These are phyloP conservation scores for Datisca glomerata DNA, from an alignment of 306 rosid species.

Conservation along the genomic window DNA sequence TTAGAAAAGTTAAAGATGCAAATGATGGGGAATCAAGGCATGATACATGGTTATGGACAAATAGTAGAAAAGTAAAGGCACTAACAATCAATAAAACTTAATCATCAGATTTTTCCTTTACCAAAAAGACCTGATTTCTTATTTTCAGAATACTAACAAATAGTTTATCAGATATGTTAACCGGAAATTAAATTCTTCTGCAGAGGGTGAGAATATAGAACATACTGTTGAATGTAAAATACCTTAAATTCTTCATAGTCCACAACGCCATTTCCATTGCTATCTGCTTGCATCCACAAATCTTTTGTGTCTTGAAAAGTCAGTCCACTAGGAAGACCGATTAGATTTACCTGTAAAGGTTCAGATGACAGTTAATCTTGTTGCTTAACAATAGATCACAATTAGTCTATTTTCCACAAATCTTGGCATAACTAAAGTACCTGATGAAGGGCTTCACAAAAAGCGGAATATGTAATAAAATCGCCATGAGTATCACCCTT, in stretches of 20 bases:
- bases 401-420: background rate
- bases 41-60: no score
- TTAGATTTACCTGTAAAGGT: conserved; percentile 45
- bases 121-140: background rate
- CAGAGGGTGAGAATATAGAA: no score
- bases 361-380: conserved; percentile 12
- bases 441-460: conserved; percentile 63
- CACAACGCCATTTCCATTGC: conserved; percentile 56
- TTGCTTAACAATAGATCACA: background rate
- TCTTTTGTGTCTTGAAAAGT: conserved; percentile 66
- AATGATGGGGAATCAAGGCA: no score
- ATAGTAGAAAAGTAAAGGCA: no score
- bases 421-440: conserved; percentile 18
- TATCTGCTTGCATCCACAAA: conserved; percentile 77
- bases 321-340: conserved; percentile 57
- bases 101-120: no score
- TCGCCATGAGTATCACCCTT: conserved; percentile 53
- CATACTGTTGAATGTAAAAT: no score
- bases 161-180: background rate
- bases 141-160: background rate
- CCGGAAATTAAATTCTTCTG: background rate
- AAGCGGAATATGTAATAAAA: conserved; percentile 46
- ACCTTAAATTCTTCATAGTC: conserved; percentile 82
- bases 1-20: no score
- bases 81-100: no score